phyloP scores from a whole-genome alignment of 2,329 filamentous ascomycete species.

The Fusarium fujikuroi region DNA sequence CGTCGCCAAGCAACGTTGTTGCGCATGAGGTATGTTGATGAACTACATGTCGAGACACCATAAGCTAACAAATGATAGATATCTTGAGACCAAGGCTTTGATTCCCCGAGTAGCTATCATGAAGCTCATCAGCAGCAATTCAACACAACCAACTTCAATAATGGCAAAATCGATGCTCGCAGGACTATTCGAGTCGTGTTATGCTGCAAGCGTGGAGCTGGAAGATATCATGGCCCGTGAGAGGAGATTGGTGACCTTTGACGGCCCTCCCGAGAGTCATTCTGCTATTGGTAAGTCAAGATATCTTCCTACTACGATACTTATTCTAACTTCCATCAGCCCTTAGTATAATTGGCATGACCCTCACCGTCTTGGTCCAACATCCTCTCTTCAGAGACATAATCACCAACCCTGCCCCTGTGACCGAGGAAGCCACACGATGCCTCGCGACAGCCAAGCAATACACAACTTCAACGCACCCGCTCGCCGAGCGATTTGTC shows the following conservation, averaged over 20 bases:
- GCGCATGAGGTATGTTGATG: constrained; percentile 30
- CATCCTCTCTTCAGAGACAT: constrained; percentile 36
- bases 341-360: constrained; percentile 41
- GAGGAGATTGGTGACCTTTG: constrained; percentile 32
- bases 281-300: constrained; percentile 36
- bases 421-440: constrained; percentile 33
- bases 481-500: constrained; percentile 30
- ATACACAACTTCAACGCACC: constrained; percentile 20
- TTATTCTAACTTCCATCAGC: constrained; percentile 19
- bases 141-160: constrained; percentile 12
- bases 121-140: constrained; percentile 25
- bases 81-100: constrained; percentile 40
- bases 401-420: constrained; percentile 27
- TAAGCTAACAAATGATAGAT: constrained; percentile 19
- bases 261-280: constrained; percentile 38
- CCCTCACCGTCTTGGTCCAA: constrained; percentile 37
- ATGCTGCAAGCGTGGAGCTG: constrained; percentile 39
- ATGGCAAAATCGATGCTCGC: constrained; percentile 34
- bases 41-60: fast-evolving
- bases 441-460: constrained; percentile 40
- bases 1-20: constrained; percentile 40
- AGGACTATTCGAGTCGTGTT: constrained; percentile 36
- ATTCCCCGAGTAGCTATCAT: constrained; percentile 38
- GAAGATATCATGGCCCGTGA: constrained; percentile 38
- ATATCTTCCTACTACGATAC: fast-evolving